Evolutionary conservation across 208 protist species (phyloP).

Genomic region (Wallacemonas sp.): DNA sequence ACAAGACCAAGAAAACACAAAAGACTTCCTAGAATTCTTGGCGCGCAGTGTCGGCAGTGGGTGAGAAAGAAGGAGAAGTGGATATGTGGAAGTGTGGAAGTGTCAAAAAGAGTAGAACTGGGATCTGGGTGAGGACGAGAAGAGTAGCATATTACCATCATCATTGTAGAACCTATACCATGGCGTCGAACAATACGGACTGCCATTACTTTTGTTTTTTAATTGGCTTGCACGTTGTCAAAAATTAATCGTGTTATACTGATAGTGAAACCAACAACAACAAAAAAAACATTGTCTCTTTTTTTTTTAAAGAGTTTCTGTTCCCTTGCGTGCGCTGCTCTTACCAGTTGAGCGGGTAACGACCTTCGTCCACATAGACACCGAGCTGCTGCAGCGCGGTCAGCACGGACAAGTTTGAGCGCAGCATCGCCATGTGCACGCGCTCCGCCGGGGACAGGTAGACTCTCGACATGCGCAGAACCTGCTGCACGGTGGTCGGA

Average conservation of each 20-base stretch:
- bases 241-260: no score
- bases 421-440: slow-evolving; percentile 59
- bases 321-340: neutral
- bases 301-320: slow-evolving; percentile 1
- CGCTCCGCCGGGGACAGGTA: slow-evolving; percentile 76
- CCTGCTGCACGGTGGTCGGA: slow-evolving; percentile 68
- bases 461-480: slow-evolving; percentile 70
- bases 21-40: no score
- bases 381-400: slow-evolving; percentile 52
- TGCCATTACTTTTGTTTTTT: neutral
- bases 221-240: neutral
- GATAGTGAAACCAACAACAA: neutral
- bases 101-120: no score
- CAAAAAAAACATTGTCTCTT: neutral
- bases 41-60: no score
- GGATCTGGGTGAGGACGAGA: no score
- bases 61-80: no score
- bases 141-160: slow-evolving; percentile 7
- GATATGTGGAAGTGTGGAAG: no score
- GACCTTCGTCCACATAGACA: slow-evolving; percentile 42
- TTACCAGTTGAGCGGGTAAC: slow-evolving; percentile 4
- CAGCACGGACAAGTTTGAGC: slow-evolving; percentile 57
- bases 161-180: slow-evolving; percentile 10
- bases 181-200: no score
- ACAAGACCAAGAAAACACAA: no score